Evolutionary conservation across 805 yeast species (phyloP).

Genomic region (Cephaloascus fragrans): DNA sequence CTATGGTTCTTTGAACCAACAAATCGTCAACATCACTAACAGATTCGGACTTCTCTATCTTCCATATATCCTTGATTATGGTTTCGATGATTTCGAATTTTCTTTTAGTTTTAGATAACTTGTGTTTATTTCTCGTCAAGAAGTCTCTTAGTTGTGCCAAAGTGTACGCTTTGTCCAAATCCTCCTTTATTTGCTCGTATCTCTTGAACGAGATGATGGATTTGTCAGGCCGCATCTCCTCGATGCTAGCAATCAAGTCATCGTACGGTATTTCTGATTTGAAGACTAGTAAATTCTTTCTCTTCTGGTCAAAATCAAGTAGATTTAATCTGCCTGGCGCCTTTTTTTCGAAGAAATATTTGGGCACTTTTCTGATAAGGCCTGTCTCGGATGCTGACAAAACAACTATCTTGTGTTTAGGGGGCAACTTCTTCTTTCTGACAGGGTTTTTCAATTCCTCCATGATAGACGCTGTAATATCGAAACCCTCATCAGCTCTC

Average conservation of each 20-base stretch:
- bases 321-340: background rate
- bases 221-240: slow-evolving; percentile 13
- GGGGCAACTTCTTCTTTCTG: background rate
- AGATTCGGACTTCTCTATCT: slow-evolving; percentile 10
- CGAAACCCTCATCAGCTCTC: background rate
- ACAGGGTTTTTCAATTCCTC: background rate
- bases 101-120: slow-evolving; percentile 1
- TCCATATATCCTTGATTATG: slow-evolving; percentile 27
- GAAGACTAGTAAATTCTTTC: slow-evolving; percentile 16
- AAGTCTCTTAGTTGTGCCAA: slow-evolving; percentile 12
- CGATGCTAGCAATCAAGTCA: slow-evolving; percentile 13
- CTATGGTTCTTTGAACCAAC: slow-evolving; percentile 18
- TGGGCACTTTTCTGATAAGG: background rate
- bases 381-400: background rate
- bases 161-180: slow-evolving; percentile 12
- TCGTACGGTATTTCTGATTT: slow-evolving; percentile 11
- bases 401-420: background rate
- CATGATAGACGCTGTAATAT: background rate
- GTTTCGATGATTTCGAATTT: slow-evolving; percentile 11
- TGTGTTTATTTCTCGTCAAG: slow-evolving; percentile 1
- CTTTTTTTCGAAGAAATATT: too few species aligned
- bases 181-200: slow-evolving; percentile 9
- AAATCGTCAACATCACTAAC: slow-evolving; percentile 19
- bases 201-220: slow-evolving; percentile 8
- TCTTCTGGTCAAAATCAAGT: slow-evolving; percentile 14